These are phyloP conservation scores for Boletus subparvulus DNA, from an alignment of 768 basidiomycete species.

Conservation along the genomic window DNA sequence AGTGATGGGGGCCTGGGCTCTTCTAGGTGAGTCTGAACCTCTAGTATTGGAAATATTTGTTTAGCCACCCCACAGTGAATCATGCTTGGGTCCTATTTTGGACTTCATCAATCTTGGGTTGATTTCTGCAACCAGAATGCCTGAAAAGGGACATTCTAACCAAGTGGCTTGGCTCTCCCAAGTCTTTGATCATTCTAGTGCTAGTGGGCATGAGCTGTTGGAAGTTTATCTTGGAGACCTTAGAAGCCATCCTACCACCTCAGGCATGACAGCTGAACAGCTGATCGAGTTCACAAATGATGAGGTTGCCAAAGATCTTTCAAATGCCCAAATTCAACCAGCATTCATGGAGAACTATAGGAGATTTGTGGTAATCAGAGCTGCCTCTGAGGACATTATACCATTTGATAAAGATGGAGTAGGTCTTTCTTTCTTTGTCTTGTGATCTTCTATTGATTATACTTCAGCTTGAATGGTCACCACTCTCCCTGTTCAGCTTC, in stretches of 20 bases:
- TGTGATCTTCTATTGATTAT: background rate
- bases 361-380: constrained; percentile 61
- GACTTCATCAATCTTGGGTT: constrained; percentile 50
- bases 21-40: constrained; percentile 9
- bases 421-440: constrained; percentile 19
- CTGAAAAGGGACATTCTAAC: constrained; percentile 34
- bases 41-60: background rate
- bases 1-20: background rate
- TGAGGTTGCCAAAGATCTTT: constrained; percentile 50
- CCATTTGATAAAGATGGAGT: constrained; percentile 45
- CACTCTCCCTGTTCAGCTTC: constrained; percentile 50
- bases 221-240: constrained; percentile 37
- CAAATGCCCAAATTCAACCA: constrained; percentile 61
- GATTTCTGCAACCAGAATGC: constrained; percentile 52
- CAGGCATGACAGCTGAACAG: constrained; percentile 34
- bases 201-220: constrained; percentile 39
- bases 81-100: constrained; percentile 22
- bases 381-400: constrained; percentile 31
- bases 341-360: constrained; percentile 58
- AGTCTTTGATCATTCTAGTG: constrained; percentile 14
- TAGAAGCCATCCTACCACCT: constrained; percentile 26
- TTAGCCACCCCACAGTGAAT: constrained; percentile 7
- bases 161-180: constrained; percentile 27
- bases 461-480: constrained; percentile 56
- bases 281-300: constrained; percentile 41